Percentiles rank a stretch among this genome's conserved stretches.
These are phyloP conservation scores for Tylopilus felleus DNA, from an alignment of 768 basidiomycete genomes.

Conservation along the genomic window DNA sequence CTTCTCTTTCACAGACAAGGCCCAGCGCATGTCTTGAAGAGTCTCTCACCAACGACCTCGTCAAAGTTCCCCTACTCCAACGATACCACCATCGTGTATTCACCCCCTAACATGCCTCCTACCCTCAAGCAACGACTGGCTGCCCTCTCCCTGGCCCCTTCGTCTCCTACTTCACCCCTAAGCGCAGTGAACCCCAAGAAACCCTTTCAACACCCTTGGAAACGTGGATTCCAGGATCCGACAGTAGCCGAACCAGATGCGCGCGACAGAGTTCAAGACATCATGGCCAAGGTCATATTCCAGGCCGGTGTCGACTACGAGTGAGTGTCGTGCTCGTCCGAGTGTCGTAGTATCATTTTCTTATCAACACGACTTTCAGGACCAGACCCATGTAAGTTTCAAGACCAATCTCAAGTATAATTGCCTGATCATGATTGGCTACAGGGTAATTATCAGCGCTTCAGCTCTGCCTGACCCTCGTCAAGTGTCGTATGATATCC, in stretches of 20 bases:
- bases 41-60: neutral
- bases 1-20: slow-evolving; percentile 1
- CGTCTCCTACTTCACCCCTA: slow-evolving; percentile 43
- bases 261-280: slow-evolving; percentile 53
- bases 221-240: slow-evolving; percentile 31
- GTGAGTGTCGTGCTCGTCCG: slow-evolving; percentile 43
- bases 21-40: slow-evolving; percentile 14
- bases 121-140: slow-evolving; percentile 67
- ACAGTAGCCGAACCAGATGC: slow-evolving; percentile 27
- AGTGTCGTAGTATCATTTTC: slow-evolving; percentile 7
- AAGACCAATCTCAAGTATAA: neutral
- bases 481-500: slow-evolving; percentile 70
- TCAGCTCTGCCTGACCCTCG: slow-evolving; percentile 80
- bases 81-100: neutral
- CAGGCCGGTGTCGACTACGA: slow-evolving; percentile 90
- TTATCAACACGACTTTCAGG: slow-evolving; percentile 38
- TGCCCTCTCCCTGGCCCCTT: slow-evolving; percentile 53
- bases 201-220: slow-evolving; percentile 57
- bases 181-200: slow-evolving; percentile 25
- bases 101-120: slow-evolving; percentile 25
- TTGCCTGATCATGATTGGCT: slow-evolving; percentile 7
- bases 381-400: slow-evolving; percentile 78
- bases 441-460: slow-evolving; percentile 81
- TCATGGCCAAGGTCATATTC: slow-evolving; percentile 72
- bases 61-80: neutral